Evolutionary conservation across 2,329 filamentous ascomycete genomes (phyloP).

Genomic region (Coniella lustricola): DNA sequence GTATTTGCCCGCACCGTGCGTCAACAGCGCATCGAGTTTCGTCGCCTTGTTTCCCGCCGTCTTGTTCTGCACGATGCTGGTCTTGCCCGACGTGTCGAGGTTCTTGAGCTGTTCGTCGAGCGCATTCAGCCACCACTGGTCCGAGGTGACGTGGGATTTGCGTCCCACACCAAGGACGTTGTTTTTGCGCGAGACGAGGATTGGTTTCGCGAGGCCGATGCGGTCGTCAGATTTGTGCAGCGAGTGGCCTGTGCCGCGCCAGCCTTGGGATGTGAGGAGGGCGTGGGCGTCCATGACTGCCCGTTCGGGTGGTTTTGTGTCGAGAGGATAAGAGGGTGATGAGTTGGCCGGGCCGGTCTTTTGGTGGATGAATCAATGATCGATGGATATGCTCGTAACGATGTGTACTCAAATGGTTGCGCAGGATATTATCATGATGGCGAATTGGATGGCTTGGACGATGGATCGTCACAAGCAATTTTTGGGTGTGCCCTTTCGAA

Average conservation of each 20-base stretch:
- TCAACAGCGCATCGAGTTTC: constrained; percentile 47
- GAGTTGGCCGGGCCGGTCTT: too few species aligned
- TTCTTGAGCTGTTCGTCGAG: constrained; percentile 87
- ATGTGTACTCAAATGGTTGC: too few species aligned
- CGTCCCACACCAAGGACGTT: constrained; percentile 77
- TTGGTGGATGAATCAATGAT: too few species aligned
- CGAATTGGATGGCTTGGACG: too few species aligned
- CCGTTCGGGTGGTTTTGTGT: neutral
- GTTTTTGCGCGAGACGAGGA: constrained; percentile 75
- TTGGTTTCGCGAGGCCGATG: constrained; percentile 73
- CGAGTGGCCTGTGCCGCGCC: constrained; percentile 82
- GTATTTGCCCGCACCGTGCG: constrained; percentile 48
- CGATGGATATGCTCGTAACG: too few species aligned
- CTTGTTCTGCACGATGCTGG: constrained; percentile 50
- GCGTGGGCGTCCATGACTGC: constrained; percentile 71
- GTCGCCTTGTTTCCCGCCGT: constrained; percentile 27
- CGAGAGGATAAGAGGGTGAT: too few species aligned
- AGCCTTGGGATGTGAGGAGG: constrained; percentile 79
- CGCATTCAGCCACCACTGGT: constrained; percentile 96
- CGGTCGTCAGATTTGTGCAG: constrained; percentile 68
- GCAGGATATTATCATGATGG: too few species aligned
- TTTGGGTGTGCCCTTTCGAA: too few species aligned
- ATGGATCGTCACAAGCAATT: too few species aligned
- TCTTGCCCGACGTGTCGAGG: constrained; percentile 56
- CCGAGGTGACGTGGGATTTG: constrained; percentile 59